Percentiles rank a stretch among this genome's conserved stretches.
These are phyloP conservation scores for Termitomyces heimii DNA, from an alignment of 768 basidiomycete genomes.

Conservation along the genomic window DNA sequence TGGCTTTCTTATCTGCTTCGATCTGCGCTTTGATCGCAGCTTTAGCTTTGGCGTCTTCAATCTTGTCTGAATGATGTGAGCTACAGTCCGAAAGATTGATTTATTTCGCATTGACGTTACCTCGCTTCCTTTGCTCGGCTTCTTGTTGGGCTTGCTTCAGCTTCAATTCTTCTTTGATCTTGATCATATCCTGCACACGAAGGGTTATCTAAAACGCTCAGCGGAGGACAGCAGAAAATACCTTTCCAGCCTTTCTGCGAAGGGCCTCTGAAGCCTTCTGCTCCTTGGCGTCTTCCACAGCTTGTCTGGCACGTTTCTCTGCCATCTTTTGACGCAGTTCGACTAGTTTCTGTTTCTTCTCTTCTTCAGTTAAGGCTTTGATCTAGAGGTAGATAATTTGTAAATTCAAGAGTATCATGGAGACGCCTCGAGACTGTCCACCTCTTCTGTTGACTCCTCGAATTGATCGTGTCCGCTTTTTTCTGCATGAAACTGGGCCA, in stretches of 20 bases:
- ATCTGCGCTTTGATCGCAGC: conserved; percentile 92
- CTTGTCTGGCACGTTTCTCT: conserved; percentile 71
- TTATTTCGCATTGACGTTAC: conserved; percentile 28
- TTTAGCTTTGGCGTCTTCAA: conserved; percentile 80
- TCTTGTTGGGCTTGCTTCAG: conserved; percentile 80
- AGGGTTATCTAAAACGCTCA: background rate
- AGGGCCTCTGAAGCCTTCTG: conserved; percentile 70
- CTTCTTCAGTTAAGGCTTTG: conserved; percentile 92
- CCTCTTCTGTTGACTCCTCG: conserved; percentile 94
- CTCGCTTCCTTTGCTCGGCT: conserved; percentile 73
- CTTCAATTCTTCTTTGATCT: conserved; percentile 71
- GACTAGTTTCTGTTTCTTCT: conserved; percentile 74
- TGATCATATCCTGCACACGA: conserved; percentile 54
- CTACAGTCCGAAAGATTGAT: background rate
- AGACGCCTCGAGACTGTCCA: conserved; percentile 17
- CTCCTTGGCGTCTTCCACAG: conserved; percentile 68
- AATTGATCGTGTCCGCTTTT: conserved; percentile 95
- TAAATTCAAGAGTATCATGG: background rate
- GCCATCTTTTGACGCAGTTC: conserved; percentile 79
- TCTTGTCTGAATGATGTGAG: conserved; percentile 58
- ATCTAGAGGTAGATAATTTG: conserved; percentile 41
- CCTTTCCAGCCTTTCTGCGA: conserved; percentile 82
- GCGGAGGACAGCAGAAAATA: conserved; percentile 17
- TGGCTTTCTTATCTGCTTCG: conserved; percentile 85
- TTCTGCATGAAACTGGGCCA: conserved; percentile 91